These are phyloP conservation scores for Fusarium sp. DNA, from an alignment of 2,329 filamentous ascomycete genomes.

Conservation along the genomic window DNA sequence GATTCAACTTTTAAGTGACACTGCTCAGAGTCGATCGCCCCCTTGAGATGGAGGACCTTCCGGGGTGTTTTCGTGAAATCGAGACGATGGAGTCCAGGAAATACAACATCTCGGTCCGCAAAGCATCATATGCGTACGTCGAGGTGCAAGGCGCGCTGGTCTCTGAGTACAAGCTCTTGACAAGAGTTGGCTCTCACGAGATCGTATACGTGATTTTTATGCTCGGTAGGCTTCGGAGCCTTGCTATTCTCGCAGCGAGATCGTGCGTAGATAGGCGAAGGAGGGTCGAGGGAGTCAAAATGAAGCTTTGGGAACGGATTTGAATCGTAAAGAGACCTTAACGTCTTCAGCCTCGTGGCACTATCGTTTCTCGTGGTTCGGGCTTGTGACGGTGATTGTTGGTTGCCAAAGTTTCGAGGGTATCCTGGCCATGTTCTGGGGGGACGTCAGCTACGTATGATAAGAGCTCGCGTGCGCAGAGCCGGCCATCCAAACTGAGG, in stretches of 20 bases:
- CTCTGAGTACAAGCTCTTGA: background rate
- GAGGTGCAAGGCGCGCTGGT: background rate
- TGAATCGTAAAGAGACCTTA: fast-evolving
- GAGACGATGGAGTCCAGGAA: background rate
- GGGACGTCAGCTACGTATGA: background rate
- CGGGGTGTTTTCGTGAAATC: background rate
- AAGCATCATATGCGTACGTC: conserved; percentile 6
- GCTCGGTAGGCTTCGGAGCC: background rate
- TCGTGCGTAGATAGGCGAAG: background rate
- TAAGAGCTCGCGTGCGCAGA: background rate
- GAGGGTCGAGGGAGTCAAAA: background rate
- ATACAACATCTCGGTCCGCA: background rate
- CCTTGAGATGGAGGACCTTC: background rate
- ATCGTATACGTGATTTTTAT: background rate
- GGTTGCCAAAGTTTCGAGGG: fast-evolving
- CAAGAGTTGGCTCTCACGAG: background rate
- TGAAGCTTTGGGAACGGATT: background rate
- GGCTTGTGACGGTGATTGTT: fast-evolving
- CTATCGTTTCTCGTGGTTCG: background rate
- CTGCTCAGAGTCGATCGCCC: background rate
- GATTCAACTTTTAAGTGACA: background rate
- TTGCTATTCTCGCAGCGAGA: background rate
- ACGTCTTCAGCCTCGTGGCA: too few relatives aligned
- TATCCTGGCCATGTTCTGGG: fast-evolving
- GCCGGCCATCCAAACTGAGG: too few relatives aligned